These are phyloP conservation scores for Serendipita vermifera DNA, from an alignment of 768 basidiomycete genomes.

Conservation along the genomic window DNA sequence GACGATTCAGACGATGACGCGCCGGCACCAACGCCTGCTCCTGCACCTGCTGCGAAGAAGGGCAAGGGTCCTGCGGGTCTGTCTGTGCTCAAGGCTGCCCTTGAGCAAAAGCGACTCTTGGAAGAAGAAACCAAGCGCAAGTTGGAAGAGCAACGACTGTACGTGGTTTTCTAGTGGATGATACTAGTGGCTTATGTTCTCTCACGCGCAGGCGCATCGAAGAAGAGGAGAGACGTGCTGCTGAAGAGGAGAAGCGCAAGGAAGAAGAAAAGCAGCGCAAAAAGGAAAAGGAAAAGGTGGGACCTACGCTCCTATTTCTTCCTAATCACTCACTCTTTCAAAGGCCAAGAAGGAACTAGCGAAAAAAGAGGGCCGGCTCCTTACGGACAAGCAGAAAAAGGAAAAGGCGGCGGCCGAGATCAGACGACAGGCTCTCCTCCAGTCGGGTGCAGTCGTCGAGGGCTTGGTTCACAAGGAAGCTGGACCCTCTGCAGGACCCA, in stretches of 20 bases:
- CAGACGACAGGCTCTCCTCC: constrained; percentile 78
- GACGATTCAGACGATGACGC: constrained; percentile 47
- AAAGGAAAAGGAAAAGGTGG: constrained; percentile 56
- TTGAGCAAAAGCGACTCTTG: constrained; percentile 81
- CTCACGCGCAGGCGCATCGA: constrained; percentile 44
- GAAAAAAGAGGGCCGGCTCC: constrained; percentile 84
- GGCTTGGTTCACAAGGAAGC: constrained; percentile 56
- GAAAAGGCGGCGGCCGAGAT: constrained; percentile 84
- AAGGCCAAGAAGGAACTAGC: constrained; percentile 83
- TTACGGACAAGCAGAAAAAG: constrained; percentile 97
- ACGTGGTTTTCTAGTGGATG: not conserved
- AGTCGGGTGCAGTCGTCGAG: constrained; percentile 80
- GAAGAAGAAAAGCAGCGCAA: constrained; percentile 61
- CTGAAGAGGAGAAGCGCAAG: constrained; percentile 60
- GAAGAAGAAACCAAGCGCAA: constrained; percentile 67
- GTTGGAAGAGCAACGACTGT: constrained; percentile 58
- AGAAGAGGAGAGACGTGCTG: constrained; percentile 71
- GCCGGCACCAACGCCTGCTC: constrained; percentile 22
- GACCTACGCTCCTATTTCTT: constrained; percentile 11
- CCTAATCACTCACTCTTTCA: constrained; percentile 11
- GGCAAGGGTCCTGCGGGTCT: constrained; percentile 49
- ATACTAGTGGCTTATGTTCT: constrained; percentile 1
- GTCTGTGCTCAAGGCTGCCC: constrained; percentile 71
- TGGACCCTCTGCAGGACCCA: constrained; percentile 32
- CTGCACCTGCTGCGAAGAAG: constrained; percentile 32